phyloP scores from a whole-genome alignment of 2,329 filamentous ascomycete species.

The Sporothrix protearum region DNA sequence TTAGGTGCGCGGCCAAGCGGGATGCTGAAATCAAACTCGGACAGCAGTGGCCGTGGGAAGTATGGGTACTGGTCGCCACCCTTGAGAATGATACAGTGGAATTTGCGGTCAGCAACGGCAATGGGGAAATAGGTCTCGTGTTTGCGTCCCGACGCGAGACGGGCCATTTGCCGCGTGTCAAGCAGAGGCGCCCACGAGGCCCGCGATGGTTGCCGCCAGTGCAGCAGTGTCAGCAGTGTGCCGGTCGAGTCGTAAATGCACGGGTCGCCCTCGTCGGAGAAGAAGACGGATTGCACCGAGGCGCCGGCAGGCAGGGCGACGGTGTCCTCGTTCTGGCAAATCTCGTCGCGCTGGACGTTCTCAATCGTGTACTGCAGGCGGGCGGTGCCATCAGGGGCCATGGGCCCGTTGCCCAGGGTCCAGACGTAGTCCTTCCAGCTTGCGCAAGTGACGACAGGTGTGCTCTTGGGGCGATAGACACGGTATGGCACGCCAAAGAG shows the following conservation, averaged over 20 bases:
- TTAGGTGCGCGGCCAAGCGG: slow-evolving; percentile 59
- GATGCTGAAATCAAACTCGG: slow-evolving; percentile 88
- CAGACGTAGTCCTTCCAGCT: slow-evolving; percentile 96
- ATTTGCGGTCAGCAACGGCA: slow-evolving; percentile 83
- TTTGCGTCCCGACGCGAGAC: slow-evolving; percentile 79
- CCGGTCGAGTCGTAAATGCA: slow-evolving; percentile 95
- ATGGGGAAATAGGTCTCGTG: slow-evolving; percentile 93
- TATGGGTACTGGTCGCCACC: slow-evolving; percentile 90
- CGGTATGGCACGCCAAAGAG: slow-evolving; percentile 86
- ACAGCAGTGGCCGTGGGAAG: slow-evolving; percentile 83
- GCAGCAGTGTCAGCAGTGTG: slow-evolving; percentile 78
- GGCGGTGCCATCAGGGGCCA: slow-evolving; percentile 72
- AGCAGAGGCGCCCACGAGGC: slow-evolving; percentile 90
- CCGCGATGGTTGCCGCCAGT: slow-evolving; percentile 83
- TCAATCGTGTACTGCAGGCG: slow-evolving; percentile 87
- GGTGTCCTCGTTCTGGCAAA: slow-evolving; percentile 91
- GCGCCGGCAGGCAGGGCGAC: slow-evolving; percentile 75
- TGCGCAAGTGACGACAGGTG: slow-evolving; percentile 85
- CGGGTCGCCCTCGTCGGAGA: slow-evolving; percentile 88
- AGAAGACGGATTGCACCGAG: slow-evolving; percentile 79
- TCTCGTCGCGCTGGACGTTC: slow-evolving; percentile 87
- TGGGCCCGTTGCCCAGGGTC: slow-evolving; percentile 87
- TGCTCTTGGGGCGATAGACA: slow-evolving; percentile 87
- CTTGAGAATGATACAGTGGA: slow-evolving; percentile 99
- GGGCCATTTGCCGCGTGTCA: slow-evolving; percentile 79